Base-by-base conservation (phyloP, 2,329 filamentous ascomycete species). In the Pyrenophora seminiperda region DNA sequence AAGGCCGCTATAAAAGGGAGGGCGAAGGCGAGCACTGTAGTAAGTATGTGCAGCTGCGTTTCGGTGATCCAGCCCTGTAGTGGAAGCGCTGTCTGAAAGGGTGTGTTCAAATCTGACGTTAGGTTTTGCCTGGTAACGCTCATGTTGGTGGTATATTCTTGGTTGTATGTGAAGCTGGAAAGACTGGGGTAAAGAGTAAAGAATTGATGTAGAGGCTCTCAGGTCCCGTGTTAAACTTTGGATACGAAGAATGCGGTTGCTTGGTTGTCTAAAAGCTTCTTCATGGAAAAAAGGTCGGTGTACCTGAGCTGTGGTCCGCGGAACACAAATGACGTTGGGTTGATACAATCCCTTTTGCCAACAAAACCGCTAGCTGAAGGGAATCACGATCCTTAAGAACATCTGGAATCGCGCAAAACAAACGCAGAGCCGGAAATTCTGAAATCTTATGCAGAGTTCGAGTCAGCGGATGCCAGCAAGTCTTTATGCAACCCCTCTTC, bases 1-100 rank as follows among this genome's bases (percentile, higher is more conserved):
- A 67, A 51, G 48, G 67, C 55, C 4, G 63, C 54, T 17, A 66
- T 30, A 43, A 69, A 9, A n/a, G 67, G 63, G 19, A 72, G 52
- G 17, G 58, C 54, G 32, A 71, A 39, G 3, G 53, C 41, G 14
- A 48, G 18, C 17, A 43, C 40, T 14, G 39, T 48, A 18, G n/a
- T 51, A 18, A 47, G 43, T 14, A 47, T 31, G 38, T 46, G 24
- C 13, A 40, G 9, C 14, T 39, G 22, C 0, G 48, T 41, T 46
- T 50, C 41, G 11, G 41, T 36, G 30, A 50, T 22, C 34, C 45
- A 40, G 30, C 15, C 40, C 2, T 44, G 41, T 2, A 24, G 24
- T 27, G 30, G 7, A 40, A 14, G 15, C 5, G 41, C 24, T 36
- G 14, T 38, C 7, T 41, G 24, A n/a, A 47, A 18, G 24, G 37